Conservation (phyloP, 2,329 filamentous ascomycete species). For the Akanthomyces muscarius region DNA sequence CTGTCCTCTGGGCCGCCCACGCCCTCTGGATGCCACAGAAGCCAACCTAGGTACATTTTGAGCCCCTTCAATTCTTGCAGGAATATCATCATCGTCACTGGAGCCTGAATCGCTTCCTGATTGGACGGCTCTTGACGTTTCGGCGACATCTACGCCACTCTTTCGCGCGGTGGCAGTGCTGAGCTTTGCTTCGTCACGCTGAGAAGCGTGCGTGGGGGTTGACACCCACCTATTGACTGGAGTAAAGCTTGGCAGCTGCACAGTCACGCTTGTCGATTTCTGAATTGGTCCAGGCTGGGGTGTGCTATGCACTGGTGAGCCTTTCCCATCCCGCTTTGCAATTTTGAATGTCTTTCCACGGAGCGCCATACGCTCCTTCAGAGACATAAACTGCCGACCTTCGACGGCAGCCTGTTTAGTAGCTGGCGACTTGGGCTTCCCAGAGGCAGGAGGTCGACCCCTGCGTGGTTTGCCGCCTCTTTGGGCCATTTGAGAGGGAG, state of each 20-base stretch:
- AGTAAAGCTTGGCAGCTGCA: conserved; percentile 12
- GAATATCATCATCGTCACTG: conserved; percentile 21
- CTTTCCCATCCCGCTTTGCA: conserved; percentile 30
- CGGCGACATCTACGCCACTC: not conserved
- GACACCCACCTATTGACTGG: not conserved
- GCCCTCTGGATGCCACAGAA: conserved; percentile 15
- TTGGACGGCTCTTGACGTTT: not conserved
- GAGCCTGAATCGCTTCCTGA: conserved; percentile 8
- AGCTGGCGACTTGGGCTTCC: not conserved
- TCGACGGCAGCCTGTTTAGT: conserved; percentile 16
- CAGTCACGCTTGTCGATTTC: not conserved
- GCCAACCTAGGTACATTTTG: not conserved
- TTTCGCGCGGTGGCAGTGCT: not conserved
- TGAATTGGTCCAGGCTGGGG: not conserved
- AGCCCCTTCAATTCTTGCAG: conserved; percentile 11
- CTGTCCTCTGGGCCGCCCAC: conserved; percentile 25
- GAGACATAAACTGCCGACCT: conserved; percentile 44
- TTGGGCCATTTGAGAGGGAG: not conserved
- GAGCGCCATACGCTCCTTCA: conserved; percentile 54
- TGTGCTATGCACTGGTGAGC: not conserved
- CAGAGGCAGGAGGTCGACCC: conserved; percentile 26
- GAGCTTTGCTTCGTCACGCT: not conserved
- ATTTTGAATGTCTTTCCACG: conserved; percentile 53
- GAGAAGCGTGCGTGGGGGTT: not conserved
- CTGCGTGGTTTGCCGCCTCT: conserved; percentile 17